A percentile compares a stretch with the other conserved stretches of the same genome.
Conservation (phyloP, 1,284 basidiomycete species). For the Cryptococcus maquisensis region DNA sequence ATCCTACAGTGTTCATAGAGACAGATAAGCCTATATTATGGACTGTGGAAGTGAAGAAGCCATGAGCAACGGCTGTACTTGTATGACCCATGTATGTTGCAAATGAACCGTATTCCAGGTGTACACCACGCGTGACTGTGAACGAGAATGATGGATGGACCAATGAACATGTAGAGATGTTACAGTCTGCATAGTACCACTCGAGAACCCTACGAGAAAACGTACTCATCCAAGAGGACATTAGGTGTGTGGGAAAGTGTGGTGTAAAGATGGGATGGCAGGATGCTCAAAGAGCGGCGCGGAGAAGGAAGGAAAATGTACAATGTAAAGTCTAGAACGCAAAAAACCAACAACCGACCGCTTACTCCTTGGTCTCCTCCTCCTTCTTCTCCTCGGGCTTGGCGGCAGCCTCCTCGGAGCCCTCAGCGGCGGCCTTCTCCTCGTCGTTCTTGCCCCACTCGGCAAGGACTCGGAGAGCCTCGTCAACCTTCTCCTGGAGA, state of each 20-base stretch:
- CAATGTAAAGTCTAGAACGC: neutral
- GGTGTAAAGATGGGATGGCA: neutral
- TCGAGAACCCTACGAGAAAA: neutral
- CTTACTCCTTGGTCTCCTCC: neutral
- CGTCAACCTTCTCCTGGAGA: slow-evolving; percentile 79
- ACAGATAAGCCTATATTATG: slow-evolving; percentile 50
- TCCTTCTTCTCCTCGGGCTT: slow-evolving; percentile 25
- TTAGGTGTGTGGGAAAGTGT: neutral
- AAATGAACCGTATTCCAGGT: neutral
- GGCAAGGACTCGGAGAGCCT: slow-evolving; percentile 58
- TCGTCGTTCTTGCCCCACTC: slow-evolving; percentile 46
- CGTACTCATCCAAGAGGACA: neutral
- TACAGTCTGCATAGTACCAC: neutral
- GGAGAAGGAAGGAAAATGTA: neutral
- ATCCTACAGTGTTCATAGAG: slow-evolving; percentile 55
- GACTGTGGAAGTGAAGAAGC: neutral
- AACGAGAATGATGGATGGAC: neutral
- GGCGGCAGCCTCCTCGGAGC: slow-evolving; percentile 15
- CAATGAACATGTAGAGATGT: neutral
- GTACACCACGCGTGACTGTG: neutral
- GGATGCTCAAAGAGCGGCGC: neutral
- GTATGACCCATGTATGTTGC: neutral
- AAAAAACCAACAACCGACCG: neutral
- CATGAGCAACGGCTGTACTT: neutral
- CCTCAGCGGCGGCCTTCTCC: slow-evolving; percentile 16